phyloP scores from a whole-genome alignment of 2,329 filamentous ascomycete genomes.

The Trichoderma koningiopsis region DNA sequence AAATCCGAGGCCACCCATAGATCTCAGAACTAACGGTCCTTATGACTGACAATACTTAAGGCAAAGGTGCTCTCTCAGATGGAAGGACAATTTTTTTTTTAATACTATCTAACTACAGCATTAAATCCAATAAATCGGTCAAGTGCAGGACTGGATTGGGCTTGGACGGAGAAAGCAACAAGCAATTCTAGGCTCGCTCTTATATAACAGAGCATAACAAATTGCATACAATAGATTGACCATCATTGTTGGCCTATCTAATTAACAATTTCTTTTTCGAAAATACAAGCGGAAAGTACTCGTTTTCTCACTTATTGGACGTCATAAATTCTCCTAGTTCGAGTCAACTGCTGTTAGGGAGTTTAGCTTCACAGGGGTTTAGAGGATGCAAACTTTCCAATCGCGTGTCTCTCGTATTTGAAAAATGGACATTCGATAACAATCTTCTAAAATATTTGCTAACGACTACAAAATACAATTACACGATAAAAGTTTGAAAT shows the following conservation, averaged over 20 bases:
- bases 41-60: too few species aligned
- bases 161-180: background rate
- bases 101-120: background rate
- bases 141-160: background rate
- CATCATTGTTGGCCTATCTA: background rate
- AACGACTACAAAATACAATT: background rate
- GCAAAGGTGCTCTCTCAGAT: too few species aligned
- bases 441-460: background rate
- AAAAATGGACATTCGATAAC: background rate
- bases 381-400: background rate
- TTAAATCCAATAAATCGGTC: background rate
- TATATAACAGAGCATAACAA: background rate
- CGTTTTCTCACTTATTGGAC: background rate
- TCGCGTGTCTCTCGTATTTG: background rate
- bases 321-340: background rate
- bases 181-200: background rate
- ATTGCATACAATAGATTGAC: background rate
- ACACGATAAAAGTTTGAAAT: background rate
- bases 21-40: background rate
- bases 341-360: too few species aligned
- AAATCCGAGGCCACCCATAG: background rate
- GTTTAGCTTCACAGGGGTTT: background rate
- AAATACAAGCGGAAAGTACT: background rate
- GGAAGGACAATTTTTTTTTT: too few species aligned
- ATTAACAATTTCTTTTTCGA: background rate